These are phyloP conservation scores for Ramaria rubella DNA, from an alignment of 768 basidiomycete genomes.

Conservation along the genomic window DNA sequence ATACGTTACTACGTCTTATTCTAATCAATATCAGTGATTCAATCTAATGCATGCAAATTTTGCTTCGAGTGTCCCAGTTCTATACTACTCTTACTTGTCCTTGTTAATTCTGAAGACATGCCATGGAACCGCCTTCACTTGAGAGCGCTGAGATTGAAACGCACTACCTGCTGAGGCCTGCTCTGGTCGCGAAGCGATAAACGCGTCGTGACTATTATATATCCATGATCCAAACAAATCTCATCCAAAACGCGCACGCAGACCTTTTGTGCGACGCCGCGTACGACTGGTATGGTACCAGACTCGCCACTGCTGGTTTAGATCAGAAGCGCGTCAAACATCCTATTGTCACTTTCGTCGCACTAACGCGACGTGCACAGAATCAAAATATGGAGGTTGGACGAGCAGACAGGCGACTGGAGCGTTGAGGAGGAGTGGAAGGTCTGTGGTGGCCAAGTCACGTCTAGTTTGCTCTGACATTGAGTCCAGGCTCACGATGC, in stretches of 20 bases:
- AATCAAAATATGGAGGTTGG: slow-evolving; percentile 81
- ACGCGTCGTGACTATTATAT: background rate
- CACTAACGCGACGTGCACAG: slow-evolving; percentile 29
- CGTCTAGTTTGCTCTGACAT: slow-evolving; percentile 3
- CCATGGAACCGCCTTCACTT: no score
- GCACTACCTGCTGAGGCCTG: background rate
- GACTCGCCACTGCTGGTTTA: slow-evolving; percentile 72
- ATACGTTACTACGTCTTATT: no score
- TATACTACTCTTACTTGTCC: no score
- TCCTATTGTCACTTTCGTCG: slow-evolving; percentile 11
- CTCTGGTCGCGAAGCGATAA: background rate
- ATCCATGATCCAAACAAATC: slow-evolving; percentile 72
- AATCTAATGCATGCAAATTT: background rate
- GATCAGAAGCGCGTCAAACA: slow-evolving; percentile 58
- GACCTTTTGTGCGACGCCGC: slow-evolving; percentile 81
- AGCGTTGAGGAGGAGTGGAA: slow-evolving; percentile 86
- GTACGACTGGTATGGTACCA: slow-evolving; percentile 86
- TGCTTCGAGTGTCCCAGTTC: background rate
- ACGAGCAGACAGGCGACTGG: slow-evolving; percentile 71
- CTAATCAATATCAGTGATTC: background rate
- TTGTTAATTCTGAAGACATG: no score
- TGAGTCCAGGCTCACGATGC: slow-evolving; percentile 86
- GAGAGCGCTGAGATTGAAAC: background rate
- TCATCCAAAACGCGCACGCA: slow-evolving; percentile 70
- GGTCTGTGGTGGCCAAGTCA: slow-evolving; percentile 33